A percentile compares a stretch with the other conserved stretches of the same genome.
These are phyloP conservation scores for Pilatotrama ljubarskyi DNA, from an alignment of 768 basidiomycete species.

Conservation along the genomic window DNA sequence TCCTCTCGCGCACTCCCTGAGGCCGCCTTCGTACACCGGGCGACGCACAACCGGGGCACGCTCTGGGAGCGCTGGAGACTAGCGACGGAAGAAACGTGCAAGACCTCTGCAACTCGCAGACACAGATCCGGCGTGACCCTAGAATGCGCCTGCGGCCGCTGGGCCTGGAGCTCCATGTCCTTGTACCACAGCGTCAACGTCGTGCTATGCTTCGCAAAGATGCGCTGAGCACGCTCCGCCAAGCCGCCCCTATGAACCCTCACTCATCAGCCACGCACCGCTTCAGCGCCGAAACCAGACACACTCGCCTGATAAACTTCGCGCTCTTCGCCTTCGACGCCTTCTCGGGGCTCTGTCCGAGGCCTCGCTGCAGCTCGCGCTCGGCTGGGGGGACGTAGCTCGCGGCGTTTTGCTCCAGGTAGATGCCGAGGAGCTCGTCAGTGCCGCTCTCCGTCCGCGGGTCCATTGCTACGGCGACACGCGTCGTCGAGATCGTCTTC, in stretches of 20 bases:
- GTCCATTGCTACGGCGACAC: slow-evolving; percentile 54
- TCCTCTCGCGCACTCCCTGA: slow-evolving; percentile 3
- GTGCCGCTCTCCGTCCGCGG: slow-evolving; percentile 49
- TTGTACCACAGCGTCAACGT: slow-evolving; percentile 54
- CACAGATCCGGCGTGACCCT: slow-evolving; percentile 42
- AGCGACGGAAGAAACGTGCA: slow-evolving; percentile 36
- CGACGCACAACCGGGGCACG: slow-evolving; percentile 20
- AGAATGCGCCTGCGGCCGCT: slow-evolving; percentile 9
- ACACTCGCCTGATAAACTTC: slow-evolving; percentile 50
- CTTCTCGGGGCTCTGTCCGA: slow-evolving; percentile 63
- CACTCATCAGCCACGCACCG: background rate
- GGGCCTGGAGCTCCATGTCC: slow-evolving; percentile 39
- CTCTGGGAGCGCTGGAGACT: slow-evolving; percentile 31
- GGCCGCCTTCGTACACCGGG: slow-evolving; percentile 13
- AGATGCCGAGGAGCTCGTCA: slow-evolving; percentile 53
- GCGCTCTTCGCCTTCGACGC: slow-evolving; percentile 39
- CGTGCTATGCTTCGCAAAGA: slow-evolving; percentile 45
- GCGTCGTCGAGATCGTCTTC: slow-evolving; percentile 53
- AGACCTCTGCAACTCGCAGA: slow-evolving; percentile 44
- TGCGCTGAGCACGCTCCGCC: slow-evolving; percentile 48
- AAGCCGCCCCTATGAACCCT: slow-evolving; percentile 50
- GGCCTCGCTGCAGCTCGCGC: slow-evolving; percentile 46
- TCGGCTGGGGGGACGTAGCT: slow-evolving; percentile 38
- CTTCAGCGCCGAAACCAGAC: background rate
- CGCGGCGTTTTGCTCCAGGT: slow-evolving; percentile 48